These are phyloP conservation scores for Botrytis tulipae DNA, from an alignment of 2,329 filamentous ascomycete species.

Conservation along the genomic window DNA sequence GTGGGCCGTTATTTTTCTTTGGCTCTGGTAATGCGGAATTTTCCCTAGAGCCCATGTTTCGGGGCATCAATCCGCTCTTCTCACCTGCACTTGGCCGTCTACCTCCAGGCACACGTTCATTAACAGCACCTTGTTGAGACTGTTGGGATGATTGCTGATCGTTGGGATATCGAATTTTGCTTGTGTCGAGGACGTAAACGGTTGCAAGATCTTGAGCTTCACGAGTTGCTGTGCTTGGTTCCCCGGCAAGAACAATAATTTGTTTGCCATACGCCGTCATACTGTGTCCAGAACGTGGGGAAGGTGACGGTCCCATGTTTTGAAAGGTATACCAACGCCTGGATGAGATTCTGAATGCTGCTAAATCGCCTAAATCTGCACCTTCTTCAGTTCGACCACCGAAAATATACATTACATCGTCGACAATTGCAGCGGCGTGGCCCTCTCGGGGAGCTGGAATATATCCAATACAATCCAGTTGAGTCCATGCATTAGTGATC, in stretches of 20 bases:
- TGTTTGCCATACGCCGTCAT: constrained; percentile 96
- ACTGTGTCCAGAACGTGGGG: constrained; percentile 89
- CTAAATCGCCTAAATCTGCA: constrained; percentile 85
- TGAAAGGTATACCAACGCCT: constrained; percentile 98
- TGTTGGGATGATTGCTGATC: constrained; percentile 51
- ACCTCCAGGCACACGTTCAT: constrained; percentile 42
- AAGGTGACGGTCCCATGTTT: constrained; percentile 97
- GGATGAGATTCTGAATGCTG: constrained; percentile 78
- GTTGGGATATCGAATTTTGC: constrained; percentile 93
- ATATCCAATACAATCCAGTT: constrained; percentile 95
- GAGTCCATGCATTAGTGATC: constrained; percentile 75
- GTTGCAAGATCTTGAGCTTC: constrained; percentile 82
- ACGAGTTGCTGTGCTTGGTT: constrained; percentile 82
- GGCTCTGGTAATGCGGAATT: constrained; percentile 42
- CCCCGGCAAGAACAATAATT: constrained; percentile 87
- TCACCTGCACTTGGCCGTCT: constrained; percentile 47
- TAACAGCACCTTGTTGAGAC: constrained; percentile 40
- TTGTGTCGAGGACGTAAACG: constrained; percentile 89
- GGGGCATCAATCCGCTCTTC: constrained; percentile 31
- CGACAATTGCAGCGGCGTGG: constrained; percentile 87
- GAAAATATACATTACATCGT: constrained; percentile 99
- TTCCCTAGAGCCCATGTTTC: constrained; percentile 35
- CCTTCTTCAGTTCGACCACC: constrained; percentile 94
- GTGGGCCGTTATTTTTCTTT: constrained; percentile 47
- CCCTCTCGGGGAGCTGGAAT: constrained; percentile 93